Base-by-base conservation (phyloP, 2,329 filamentous ascomycete genomes). In the Pyrenophora graminea region DNA sequence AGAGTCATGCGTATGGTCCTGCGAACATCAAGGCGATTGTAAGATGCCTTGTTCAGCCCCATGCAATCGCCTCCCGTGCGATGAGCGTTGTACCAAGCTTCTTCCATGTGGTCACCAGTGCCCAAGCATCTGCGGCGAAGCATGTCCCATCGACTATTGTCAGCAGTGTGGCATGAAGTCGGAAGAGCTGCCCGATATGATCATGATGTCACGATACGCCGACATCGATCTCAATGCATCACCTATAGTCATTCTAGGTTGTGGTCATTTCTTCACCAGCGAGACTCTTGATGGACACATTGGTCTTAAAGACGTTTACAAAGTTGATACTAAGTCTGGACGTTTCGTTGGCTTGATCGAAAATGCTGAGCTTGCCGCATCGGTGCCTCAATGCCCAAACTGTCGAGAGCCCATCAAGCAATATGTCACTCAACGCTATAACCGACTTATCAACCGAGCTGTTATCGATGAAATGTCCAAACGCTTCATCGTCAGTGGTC, bases 401-500 rank as follows among this genome's bases (percentile, higher is more conserved):
- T 75, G 72, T 38, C 58, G 65, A 30, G 39, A 49, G 23, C 70
- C 70, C 2, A 50, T 76, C 21, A 55, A 63, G 41, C 69, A 74
- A 49, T 64, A 62, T 19, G 61, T 54, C 1, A 74, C 65, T 0
- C 65, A 71, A 13, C 51, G 74, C 37, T 77, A 75, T 53, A 74
- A 73, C 40, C 59, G 73, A 10, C 37, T 72, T 4, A 66, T 77
- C 46, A 73, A 73, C 39, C 48, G 67, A 43, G 71, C 70, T 10
- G 63, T 74, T 3, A 69, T 76, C 9, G 73, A 73, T 38, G 68
- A 76, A 44, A 66, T 68, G 56, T 68, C 71, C 1, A 75, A 73
- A 45, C 53, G 66, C 3, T 74, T 76, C 54, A 59, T 76, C 33
- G 62, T 70, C 27, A 66, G 49, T 40, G 63, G 67, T 1, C 55